phyloP scores from a whole-genome alignment of 768 basidiomycete genomes.

The Tylopilus sp. region DNA sequence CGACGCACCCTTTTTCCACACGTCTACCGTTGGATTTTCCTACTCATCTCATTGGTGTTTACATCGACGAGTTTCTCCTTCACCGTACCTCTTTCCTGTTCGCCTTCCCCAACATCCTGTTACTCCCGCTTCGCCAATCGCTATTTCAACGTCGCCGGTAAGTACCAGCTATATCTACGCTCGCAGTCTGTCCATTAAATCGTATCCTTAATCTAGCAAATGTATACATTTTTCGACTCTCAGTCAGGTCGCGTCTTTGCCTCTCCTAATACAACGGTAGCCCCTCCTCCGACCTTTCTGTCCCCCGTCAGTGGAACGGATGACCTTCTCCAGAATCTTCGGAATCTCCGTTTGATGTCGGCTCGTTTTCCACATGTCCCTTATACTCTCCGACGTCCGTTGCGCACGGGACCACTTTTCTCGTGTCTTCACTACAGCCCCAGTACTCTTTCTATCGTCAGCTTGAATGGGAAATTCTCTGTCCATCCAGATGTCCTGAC shows the following conservation, averaged over 20 bases:
- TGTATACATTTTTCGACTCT: neutral
- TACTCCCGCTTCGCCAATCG: too few relatives aligned
- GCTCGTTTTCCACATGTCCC: neutral
- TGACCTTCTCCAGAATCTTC: neutral
- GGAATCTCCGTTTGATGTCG: neutral
- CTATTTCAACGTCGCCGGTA: too few relatives aligned
- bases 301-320: neutral
- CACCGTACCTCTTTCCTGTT: too few relatives aligned
- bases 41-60: too few relatives aligned
- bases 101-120: too few relatives aligned
- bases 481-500: neutral
- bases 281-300: neutral
- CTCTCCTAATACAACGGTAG: neutral
- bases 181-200: too few relatives aligned
- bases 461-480: neutral
- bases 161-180: too few relatives aligned
- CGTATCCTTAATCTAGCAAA: too few relatives aligned
- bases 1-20: too few relatives aligned
- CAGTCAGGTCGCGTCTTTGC: neutral
- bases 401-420: neutral
- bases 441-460: neutral
- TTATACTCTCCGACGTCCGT: neutral
- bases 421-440: neutral
- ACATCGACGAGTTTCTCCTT: too few relatives aligned
- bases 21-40: too few relatives aligned